Evolutionary conservation across 306 rosid genomes (phyloP), one percentile per base, ranked within the genome.

Genomic region (Hippophae rhamnoides): DNA sequence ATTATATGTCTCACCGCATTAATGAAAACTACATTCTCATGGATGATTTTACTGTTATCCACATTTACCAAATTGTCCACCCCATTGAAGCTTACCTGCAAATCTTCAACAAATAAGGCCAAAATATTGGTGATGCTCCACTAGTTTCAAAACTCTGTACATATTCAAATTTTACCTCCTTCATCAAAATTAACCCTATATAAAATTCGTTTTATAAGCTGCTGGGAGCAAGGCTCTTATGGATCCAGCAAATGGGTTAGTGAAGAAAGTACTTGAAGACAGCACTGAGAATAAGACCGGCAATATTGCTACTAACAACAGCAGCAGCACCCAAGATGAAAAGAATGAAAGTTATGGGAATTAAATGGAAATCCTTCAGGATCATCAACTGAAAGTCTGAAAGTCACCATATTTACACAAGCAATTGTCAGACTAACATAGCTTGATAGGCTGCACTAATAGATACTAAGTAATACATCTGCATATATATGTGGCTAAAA

Each of bases 351-450:
- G 57, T 65, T 57, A 64, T 6, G 47, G 53, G 52, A 58, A 47
- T 44, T 13, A 18, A 18, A 31, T 64, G 74, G 72, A 3, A 69
- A 69, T 44, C 60, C 64, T 43, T 10, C n/a, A 12, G 75, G 71
- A 27, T 9, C 12, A 9, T 18, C 23, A 72, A 70, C 44, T 53
- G 52, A 46, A 38, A 61, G n/a, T 27, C 56, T 18, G 64, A 69
- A 11, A 44, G 55, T 47, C 70, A 47, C 58, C 72, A 49, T 47
- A 2, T 47, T 61, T 60, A 61, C 52, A n/a, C 40, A 6, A 7
- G 51, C 7, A 43, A 62, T 49, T 65, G 79, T 54, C 74, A 56
- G 40, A 44, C 60, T 11, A 53, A 54, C 10, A 41, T 49, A 13
- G 43, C 56, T 58, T 43, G 64, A n/a, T 45, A 13, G 40, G 46